Percentiles rank a stretch among this genome's conserved stretches.
Conservation (phyloP, 371 early-diverging fungal genomes). For the Apophysomyces sp. region DNA sequence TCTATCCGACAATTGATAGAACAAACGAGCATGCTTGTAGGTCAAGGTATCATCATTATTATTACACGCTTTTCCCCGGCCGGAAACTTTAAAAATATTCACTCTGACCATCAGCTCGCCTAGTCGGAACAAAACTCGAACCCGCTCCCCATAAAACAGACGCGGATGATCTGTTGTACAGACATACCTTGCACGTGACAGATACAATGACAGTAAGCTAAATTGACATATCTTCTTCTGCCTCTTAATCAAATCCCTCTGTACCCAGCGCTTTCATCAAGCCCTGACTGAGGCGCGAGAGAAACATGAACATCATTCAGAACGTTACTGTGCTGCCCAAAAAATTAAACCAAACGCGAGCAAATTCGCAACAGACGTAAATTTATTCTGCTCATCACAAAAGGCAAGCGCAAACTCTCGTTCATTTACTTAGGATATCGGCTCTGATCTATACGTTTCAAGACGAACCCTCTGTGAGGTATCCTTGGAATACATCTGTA, state of each 20-base stretch:
- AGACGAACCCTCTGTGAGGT: slow-evolving; percentile 23
- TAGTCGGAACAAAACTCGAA: background rate
- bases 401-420: background rate
- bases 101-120: background rate
- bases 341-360: slow-evolving; percentile 16
- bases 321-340: slow-evolving; percentile 24
- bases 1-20: slow-evolving; percentile 1
- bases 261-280: slow-evolving; percentile 18
- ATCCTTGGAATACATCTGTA: slow-evolving; percentile 20
- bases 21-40: background rate
- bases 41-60: background rate
- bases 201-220: background rate
- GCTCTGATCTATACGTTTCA: slow-evolving; percentile 16
- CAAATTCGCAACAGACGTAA: slow-evolving; percentile 18
- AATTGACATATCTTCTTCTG: background rate
- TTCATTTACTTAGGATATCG: slow-evolving; percentile 15
- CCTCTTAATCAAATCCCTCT: no score
- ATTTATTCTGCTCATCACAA: background rate
- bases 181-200: background rate
- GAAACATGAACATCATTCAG: slow-evolving; percentile 17
- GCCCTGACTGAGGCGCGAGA: slow-evolving; percentile 10
- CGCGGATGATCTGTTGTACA: background rate
- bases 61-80: background rate
- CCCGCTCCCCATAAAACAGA: background rate
- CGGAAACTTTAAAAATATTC: no score